Evolutionary conservation across 495 filamentous ascomycete species (phyloP), one percentile per base, ranked within the genome.

Genomic region (Penicillium alfredii): DNA sequence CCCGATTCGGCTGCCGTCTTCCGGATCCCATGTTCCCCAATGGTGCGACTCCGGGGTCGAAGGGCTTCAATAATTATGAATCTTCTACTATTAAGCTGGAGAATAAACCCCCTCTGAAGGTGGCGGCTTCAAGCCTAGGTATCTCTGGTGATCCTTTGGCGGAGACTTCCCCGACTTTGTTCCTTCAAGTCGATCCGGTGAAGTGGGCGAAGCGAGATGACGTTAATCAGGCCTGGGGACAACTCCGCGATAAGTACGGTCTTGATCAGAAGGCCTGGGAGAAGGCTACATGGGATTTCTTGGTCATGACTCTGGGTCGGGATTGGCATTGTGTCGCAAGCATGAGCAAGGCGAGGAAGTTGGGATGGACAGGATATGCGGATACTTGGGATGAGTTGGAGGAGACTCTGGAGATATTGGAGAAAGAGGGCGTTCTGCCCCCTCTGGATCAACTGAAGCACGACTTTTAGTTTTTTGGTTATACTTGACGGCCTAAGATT

Each of bases 261-360:
- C 45, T 77, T 27, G 63, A 74, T 24, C 57, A 68, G 31, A 55
- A 65, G 16, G 65, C 58, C 1, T 68, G 75, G 41, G 68, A 69
- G 38, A 70, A 72, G 46, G 77, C 69, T n/a, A 77, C 74, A 0
- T 78, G 75, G 74, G 56, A 39, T 1, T 78, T 78, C 17, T 30
- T 69, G 30, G 64, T 56, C 2, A 74, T 74, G 34, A 53, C 70
- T 4, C 47, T 80, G 16, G 73, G 72, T 2, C 49, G 74, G 31
- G 60, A 68, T 26, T 79, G 45, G 38, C 42, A 45, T 10, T 44
- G 71, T 24, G 61, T 79, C 13, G 45, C 63, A 17, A 72, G 59
- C 37, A 77, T 80, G 73, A 74, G 67, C 38, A 80, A 79, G 51
- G 75, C 76, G 8, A 64, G 74, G 41, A 68, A 64, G 53, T 29